A percentile compares a stretch with the other conserved stretches of the same genome.
Evolutionary conservation across 164 flowering plant genomes (phyloP).

Genomic region (Platanus orientalis): DNA sequence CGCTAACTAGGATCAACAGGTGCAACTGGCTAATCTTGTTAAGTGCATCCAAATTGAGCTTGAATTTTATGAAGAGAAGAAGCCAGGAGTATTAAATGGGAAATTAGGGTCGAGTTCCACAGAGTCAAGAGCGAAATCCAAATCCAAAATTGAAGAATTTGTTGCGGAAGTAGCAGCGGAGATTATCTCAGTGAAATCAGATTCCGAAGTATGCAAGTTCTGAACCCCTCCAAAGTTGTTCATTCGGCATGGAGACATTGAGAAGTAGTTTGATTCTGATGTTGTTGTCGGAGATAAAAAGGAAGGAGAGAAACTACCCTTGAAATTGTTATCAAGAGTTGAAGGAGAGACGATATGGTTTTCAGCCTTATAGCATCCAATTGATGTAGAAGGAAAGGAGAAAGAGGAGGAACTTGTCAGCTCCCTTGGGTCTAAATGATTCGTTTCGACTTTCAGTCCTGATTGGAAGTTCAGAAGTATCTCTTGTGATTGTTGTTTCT

Average conservation of each 20-base stretch:
- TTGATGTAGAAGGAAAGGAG: conserved; percentile 22
- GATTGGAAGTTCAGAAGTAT: conserved; percentile 24
- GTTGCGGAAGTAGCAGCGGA: conserved; percentile 63
- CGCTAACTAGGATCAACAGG: conserved; percentile 1
- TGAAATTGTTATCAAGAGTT: conserved; percentile 8
- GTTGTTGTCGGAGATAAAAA: conserved; percentile 34
- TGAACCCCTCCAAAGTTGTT: conserved; percentile 25
- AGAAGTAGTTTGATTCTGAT: conserved; percentile 39
- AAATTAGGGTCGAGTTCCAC: conserved; percentile 40
- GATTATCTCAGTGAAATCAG: conserved; percentile 45
- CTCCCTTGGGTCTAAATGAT: conserved; percentile 30
- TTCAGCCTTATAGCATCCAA: conserved; percentile 13
- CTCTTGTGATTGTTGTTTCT: conserved; percentile 12
- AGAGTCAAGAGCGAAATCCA: conserved; percentile 44
- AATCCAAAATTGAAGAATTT: conserved; percentile 58
- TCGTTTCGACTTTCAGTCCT: conserved; percentile 36
- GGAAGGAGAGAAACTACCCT: conserved; percentile 20
- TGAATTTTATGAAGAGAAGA: conserved; percentile 32
- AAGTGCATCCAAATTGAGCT: too few relatives aligned
- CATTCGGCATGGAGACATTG: conserved; percentile 31
- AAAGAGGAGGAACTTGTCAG: conserved; percentile 21
- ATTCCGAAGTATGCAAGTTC: conserved; percentile 26
- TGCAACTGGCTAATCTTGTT: neutral
- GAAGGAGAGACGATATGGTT: neutral
- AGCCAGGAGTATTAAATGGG: conserved; percentile 39